Percentiles rank a stretch among this genome's conserved stretches.
Conservation (phyloP, 345 rosid species). For the Citrus inodora region DNA sequence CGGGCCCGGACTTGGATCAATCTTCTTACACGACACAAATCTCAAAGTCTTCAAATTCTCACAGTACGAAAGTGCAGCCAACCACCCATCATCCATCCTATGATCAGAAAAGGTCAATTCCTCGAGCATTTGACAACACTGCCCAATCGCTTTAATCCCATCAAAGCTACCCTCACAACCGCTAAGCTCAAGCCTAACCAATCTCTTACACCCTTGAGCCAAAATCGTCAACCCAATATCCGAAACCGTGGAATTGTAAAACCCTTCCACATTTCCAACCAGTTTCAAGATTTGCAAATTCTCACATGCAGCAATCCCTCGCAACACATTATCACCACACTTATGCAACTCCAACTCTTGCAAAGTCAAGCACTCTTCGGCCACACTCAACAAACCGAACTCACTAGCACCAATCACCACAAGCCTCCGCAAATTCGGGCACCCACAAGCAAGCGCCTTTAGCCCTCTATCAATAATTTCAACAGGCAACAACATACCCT, state of each 20-base stretch:
- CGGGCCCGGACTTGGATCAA: slow-evolving; percentile 73
- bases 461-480: slow-evolving; percentile 65
- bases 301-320: slow-evolving; percentile 74
- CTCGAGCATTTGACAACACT: slow-evolving; percentile 95
- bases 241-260: slow-evolving; percentile 60
- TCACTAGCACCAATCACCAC: slow-evolving; percentile 67
- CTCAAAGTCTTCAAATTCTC: slow-evolving; percentile 87
- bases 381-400: slow-evolving; percentile 58
- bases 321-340: slow-evolving; percentile 65
- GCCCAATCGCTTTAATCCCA: slow-evolving; percentile 91
- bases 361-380: slow-evolving; percentile 60
- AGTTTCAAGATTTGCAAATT: slow-evolving; percentile 83
- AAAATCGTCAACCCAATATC: slow-evolving; percentile 89
- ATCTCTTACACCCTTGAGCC: slow-evolving; percentile 87
- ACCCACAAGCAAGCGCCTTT: slow-evolving; percentile 46
- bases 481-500: slow-evolving; percentile 54
- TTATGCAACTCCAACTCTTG: slow-evolving; percentile 82
- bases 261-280: slow-evolving; percentile 60
- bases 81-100: slow-evolving; percentile 92
- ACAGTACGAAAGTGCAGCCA: slow-evolving; percentile 73
- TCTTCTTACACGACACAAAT: slow-evolving; percentile 62
- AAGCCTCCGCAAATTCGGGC: slow-evolving; percentile 68
- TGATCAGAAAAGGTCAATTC: slow-evolving; percentile 79
- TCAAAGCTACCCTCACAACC: slow-evolving; percentile 93
- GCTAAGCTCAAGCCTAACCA: slow-evolving; percentile 84